phyloP scores from a whole-genome alignment of 371 early-diverging fungal genomes.

The Massospora cicadina region DNA sequence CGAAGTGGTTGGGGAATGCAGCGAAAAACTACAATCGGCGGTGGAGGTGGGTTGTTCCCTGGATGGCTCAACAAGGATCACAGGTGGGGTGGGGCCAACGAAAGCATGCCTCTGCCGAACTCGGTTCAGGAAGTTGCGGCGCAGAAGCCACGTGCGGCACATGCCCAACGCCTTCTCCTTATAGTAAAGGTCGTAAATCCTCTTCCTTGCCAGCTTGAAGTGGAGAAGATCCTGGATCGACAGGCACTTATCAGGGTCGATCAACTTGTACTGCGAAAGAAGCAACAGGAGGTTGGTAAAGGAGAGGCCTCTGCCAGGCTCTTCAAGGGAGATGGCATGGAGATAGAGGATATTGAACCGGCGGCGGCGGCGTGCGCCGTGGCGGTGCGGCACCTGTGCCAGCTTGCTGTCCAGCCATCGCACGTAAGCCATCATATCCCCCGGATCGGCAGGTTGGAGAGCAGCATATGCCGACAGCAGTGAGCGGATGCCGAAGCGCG shows the following conservation, averaged over 20 bases:
- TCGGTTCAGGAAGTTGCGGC: conserved; percentile 3
- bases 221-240: conserved; percentile 7
- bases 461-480: conserved; percentile 13
- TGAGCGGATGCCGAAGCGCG: conserved; percentile 19
- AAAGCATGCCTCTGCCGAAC: not conserved
- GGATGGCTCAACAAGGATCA: not conserved
- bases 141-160: conserved; percentile 4
- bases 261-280: conserved; percentile 1
- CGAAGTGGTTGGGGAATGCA: not conserved
- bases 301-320: conserved; percentile 10
- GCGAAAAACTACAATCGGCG: not conserved
- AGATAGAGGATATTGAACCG: conserved; percentile 19
- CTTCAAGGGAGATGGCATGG: conserved; percentile 17
- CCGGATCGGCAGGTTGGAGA: not conserved
- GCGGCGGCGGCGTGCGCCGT: conserved; percentile 13
- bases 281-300: conserved; percentile 3
- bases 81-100: too few species aligned
- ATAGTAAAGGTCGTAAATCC: not conserved
- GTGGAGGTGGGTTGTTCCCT: not conserved
- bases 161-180: conserved; percentile 8
- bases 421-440: conserved; percentile 13
- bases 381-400: conserved; percentile 13
- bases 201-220: not conserved
- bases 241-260: conserved; percentile 10
- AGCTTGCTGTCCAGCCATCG: conserved; percentile 18